phyloP scores from a whole-genome alignment of 768 basidiomycete genomes.

The Termitomyces sp. region DNA sequence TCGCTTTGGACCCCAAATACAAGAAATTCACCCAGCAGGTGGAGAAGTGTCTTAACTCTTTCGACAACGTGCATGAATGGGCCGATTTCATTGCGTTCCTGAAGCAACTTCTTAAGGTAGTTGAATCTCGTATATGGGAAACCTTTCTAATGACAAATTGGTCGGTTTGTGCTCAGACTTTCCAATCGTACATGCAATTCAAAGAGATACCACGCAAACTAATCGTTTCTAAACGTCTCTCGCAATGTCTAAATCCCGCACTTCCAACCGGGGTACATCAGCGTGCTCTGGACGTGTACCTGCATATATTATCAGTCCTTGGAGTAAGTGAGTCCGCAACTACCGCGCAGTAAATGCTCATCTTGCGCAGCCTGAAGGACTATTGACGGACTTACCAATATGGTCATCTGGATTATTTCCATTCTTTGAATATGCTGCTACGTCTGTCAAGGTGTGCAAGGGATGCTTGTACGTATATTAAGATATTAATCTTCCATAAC shows the following conservation, averaged over 20 bases:
- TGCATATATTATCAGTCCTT: constrained; percentile 84
- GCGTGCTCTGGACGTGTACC: constrained; percentile 91
- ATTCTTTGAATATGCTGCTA: constrained; percentile 98
- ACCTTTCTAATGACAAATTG: neutral
- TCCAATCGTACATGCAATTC: constrained; percentile 91
- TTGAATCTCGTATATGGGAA: constrained; percentile 1
- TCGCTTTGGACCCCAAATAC: constrained; percentile 84
- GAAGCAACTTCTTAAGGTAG: constrained; percentile 87
- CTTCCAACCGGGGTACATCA: constrained; percentile 96
- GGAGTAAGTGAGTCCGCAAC: constrained; percentile 53
- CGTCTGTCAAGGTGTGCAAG: constrained; percentile 79
- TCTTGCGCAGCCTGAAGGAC: constrained; percentile 66
- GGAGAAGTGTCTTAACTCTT: constrained; percentile 87
- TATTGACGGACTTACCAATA: constrained; percentile 78
- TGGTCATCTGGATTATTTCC: constrained; percentile 98
- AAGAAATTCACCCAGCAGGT: constrained; percentile 92
- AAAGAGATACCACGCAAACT: constrained; percentile 95
- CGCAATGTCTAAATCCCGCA: constrained; percentile 98
- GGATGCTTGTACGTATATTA: neutral
- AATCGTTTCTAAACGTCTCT: constrained; percentile 88
- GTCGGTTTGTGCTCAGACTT: constrained; percentile 47
- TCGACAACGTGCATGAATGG: constrained; percentile 98
- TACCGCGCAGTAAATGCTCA: constrained; percentile 1
- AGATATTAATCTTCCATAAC: neutral
- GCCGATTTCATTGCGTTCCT: constrained; percentile 98